phyloP scores from a whole-genome alignment of 2,329 filamentous ascomycete species.

The Paracoccidioides brasiliensis region DNA sequence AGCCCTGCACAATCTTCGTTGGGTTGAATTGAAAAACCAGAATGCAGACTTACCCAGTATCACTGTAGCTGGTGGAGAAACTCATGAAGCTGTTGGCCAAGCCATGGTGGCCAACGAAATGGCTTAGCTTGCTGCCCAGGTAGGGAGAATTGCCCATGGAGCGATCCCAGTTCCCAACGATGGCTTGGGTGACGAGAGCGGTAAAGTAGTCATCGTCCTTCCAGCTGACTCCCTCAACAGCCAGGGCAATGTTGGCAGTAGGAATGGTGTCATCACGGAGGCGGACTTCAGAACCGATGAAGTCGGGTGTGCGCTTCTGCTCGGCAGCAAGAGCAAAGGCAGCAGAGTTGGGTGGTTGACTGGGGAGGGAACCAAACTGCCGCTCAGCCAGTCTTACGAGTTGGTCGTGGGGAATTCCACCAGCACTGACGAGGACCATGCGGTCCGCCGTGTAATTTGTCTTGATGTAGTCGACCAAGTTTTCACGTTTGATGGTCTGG shows the following conservation, averaged over 20 bases:
- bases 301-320: slow-evolving; percentile 79
- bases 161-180: slow-evolving; percentile 99
- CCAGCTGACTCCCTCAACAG: slow-evolving; percentile 99
- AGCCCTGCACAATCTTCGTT: neutral
- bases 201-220: slow-evolving; percentile 99
- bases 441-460: slow-evolving; percentile 99
- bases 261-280: slow-evolving; percentile 93
- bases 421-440: slow-evolving; percentile 95
- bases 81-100: slow-evolving; percentile 99
- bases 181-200: slow-evolving; percentile 90
- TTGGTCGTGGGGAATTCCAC: slow-evolving; percentile 84
- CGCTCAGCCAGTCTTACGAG: slow-evolving; percentile 94
- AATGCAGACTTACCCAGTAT: slow-evolving; percentile 67
- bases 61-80: slow-evolving; percentile 98
- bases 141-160: slow-evolving; percentile 95
- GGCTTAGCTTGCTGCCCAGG: slow-evolving; percentile 95
- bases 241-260: slow-evolving; percentile 94
- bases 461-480: slow-evolving; percentile 94
- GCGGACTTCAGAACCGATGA: slow-evolving; percentile 90
- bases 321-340: slow-evolving; percentile 58
- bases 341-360: slow-evolving; percentile 59
- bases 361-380: slow-evolving; percentile 73
- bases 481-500: slow-evolving; percentile 80
- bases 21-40: neutral
- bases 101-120: slow-evolving; percentile 84